Conservation (phyloP, 352 stramenopile species). For the Pythium rishiriense region DNA sequence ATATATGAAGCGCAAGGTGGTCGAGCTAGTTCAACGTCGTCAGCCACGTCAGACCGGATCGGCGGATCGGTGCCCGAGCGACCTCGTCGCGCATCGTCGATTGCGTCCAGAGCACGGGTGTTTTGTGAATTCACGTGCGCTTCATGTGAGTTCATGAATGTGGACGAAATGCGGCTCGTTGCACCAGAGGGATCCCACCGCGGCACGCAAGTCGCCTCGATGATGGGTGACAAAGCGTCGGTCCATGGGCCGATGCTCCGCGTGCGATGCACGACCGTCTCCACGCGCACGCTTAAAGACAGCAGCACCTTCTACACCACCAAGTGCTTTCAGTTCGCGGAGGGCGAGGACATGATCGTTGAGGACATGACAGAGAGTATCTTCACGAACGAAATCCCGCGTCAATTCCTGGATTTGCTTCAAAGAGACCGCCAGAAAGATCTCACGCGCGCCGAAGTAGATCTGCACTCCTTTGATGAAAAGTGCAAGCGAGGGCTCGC, state of each 20-base stretch:
- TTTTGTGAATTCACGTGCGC: constrained; percentile 84
- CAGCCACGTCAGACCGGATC: constrained; percentile 16
- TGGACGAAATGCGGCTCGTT: constrained; percentile 60
- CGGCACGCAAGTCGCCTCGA: constrained; percentile 26
- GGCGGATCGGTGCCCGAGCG: neutral
- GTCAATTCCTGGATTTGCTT: constrained; percentile 74
- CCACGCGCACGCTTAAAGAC: constrained; percentile 69
- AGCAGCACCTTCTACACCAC: constrained; percentile 76
- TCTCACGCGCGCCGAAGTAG: constrained; percentile 45
- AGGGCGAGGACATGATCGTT: constrained; percentile 73
- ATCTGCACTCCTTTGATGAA: constrained; percentile 59
- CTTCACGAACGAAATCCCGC: constrained; percentile 79
- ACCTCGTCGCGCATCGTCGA: constrained; percentile 27
- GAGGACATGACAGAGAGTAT: constrained; percentile 83
- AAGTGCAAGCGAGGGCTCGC: constrained; percentile 67
- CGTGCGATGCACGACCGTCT: constrained; percentile 76
- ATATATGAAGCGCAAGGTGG: constrained; percentile 77
- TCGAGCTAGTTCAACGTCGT: constrained; percentile 29
- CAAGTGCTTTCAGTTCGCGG: constrained; percentile 80
- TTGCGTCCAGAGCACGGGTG: constrained; percentile 61
- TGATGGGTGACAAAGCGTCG: neutral
- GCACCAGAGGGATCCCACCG: constrained; percentile 59
- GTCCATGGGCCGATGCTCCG: constrained; percentile 42
- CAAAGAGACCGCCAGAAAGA: constrained; percentile 56
- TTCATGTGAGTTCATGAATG: constrained; percentile 51